A percentile compares a stretch with the other conserved stretches of the same genome.
Conservation (phyloP, 1,284 basidiomycete species). For the Hymenochaete sp. region DNA sequence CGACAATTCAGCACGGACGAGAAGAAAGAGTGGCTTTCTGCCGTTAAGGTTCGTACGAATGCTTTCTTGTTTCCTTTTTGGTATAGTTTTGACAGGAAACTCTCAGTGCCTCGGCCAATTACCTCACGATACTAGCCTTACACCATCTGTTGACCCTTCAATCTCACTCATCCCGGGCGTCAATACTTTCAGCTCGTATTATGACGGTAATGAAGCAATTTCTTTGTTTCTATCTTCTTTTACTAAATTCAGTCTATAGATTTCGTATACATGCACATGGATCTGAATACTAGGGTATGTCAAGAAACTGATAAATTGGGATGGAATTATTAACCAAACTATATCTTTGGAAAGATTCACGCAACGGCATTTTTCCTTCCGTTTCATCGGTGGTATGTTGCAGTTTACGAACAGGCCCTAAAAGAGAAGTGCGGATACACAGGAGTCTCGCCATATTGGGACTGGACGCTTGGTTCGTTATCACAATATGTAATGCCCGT, state of each 20-base stretch:
- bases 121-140: constrained; percentile 25
- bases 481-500: background rate
- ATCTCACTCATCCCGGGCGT: constrained; percentile 25
- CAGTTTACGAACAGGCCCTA: constrained; percentile 27
- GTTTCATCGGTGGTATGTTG: constrained; percentile 32
- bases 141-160: constrained; percentile 24
- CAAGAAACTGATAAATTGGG: background rate
- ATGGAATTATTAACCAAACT: background rate
- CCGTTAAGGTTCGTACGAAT: constrained; percentile 18
- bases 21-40: constrained; percentile 22
- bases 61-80: background rate
- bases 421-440: constrained; percentile 28
- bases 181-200: constrained; percentile 29
- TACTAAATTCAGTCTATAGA: constrained; percentile 20
- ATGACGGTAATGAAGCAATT: constrained; percentile 26
- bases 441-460: constrained; percentile 32
- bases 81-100: background rate
- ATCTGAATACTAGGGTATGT: constrained; percentile 25
- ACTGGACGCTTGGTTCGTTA: constrained; percentile 30
- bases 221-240: too few species aligned
- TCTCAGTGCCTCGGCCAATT: constrained; percentile 28
- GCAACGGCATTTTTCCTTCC: constrained; percentile 31
- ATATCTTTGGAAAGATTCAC: constrained; percentile 25
- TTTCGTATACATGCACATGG: constrained; percentile 32
- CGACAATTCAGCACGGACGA: constrained; percentile 20